Evolutionary conservation across 768 basidiomycete genomes (phyloP).

Genomic region (Russula sp.): DNA sequence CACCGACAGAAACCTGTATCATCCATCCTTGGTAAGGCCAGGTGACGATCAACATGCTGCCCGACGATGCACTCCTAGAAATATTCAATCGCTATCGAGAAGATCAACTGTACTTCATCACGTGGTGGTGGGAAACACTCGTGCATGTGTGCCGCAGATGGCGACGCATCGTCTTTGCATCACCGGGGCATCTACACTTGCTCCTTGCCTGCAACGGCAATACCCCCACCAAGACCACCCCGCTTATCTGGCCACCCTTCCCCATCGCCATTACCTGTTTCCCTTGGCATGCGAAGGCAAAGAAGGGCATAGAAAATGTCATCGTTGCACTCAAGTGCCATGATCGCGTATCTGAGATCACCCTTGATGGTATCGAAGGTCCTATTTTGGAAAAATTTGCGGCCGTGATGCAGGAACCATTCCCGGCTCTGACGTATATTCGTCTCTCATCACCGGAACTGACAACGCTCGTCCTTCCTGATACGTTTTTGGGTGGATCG

Average conservation of each 20-base stretch:
- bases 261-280: not conserved
- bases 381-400: not conserved
- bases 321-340: not conserved
- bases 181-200: not conserved
- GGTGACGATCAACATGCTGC: not conserved
- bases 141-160: not conserved
- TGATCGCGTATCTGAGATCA: not conserved
- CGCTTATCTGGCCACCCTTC: not conserved
- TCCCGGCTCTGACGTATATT: not conserved
- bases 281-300: not conserved
- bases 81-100: not conserved
- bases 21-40: not conserved
- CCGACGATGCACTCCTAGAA: not conserved
- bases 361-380: not conserved
- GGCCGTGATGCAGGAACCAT: not conserved
- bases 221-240: not conserved
- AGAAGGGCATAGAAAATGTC: not conserved
- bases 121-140: conserved; percentile 3
- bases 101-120: not conserved
- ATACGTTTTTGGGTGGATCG: conserved; percentile 3
- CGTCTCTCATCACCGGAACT: not conserved
- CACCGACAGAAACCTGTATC: not conserved
- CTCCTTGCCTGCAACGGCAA: not conserved
- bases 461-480: not conserved
- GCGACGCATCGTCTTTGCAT: not conserved